These are phyloP conservation scores for Debaryomycetaceae sp. DNA, from an alignment of 1,139 yeast species.

Conservation along the genomic window DNA sequence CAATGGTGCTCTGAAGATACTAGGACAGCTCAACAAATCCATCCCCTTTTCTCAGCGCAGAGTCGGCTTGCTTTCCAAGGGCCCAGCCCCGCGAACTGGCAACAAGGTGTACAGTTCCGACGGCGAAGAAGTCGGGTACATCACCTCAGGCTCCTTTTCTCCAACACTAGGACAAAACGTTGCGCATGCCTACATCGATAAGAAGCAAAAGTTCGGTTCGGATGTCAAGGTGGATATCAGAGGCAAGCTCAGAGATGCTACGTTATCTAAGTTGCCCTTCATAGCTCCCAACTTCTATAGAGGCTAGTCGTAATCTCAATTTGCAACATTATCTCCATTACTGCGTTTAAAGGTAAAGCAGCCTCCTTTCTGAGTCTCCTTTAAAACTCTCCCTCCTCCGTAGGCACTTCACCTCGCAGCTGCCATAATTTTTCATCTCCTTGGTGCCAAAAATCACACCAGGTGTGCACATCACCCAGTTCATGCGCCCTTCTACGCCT, in stretches of 20 bases:
- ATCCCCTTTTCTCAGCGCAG: constrained; percentile 57
- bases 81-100: constrained; percentile 94
- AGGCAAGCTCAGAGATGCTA: constrained; percentile 76
- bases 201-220: constrained; percentile 77
- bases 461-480: too few relatives aligned
- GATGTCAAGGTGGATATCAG: constrained; percentile 72
- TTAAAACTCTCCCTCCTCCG: too few relatives aligned
- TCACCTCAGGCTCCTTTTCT: constrained; percentile 89
- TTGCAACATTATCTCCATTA: too few relatives aligned
- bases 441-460: too few relatives aligned
- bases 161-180: constrained; percentile 86
- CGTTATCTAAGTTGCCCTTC: constrained; percentile 78
- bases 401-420: too few relatives aligned
- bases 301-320: constrained; percentile 7
- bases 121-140: constrained; percentile 59
- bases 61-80: constrained; percentile 68
- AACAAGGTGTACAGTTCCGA: constrained; percentile 57
- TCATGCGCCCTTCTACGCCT: too few relatives aligned
- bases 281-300: constrained; percentile 70
- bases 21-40: constrained; percentile 69
- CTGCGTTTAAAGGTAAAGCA: too few relatives aligned
- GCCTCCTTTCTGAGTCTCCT: too few relatives aligned
- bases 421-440: too few relatives aligned
- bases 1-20: constrained; percentile 73
- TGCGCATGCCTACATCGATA: constrained; percentile 86